Base-by-base conservation (phyloP, 345 rosid genomes). In the Trapa incisa region DNA sequence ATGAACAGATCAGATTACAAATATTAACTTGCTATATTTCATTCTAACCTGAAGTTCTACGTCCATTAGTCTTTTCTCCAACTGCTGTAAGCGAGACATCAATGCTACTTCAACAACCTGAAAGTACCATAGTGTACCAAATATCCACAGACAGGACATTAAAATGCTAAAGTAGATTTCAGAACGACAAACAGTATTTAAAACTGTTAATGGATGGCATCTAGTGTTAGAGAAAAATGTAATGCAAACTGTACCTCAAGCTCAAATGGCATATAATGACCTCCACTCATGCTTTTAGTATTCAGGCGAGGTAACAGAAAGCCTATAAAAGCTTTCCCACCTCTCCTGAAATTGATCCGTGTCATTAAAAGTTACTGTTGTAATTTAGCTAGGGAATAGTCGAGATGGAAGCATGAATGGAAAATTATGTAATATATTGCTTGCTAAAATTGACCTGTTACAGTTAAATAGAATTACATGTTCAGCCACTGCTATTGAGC, bases 11-110 rank as follows among this genome's bases (percentile, higher is more conserved):
- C 11, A 22, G 48, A 4, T 6, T 6, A 7, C 5, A 45, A 45
- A 45, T 45, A 6, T 22, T 22, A 22, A 45, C 48, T 45, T 45
- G 48, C 48, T 45, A 4, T 45, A 7, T 80, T 47, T 65, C 82
- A 84, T 78, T 88, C 99, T 94, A 89, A 94, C 99, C 81, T 92
- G 92, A 65, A 96, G 99, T 91, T 94, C 97, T 65, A 94, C 62
- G 73, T 82, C 47, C 89, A 90, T 85, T 54, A 94, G 82, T 72
- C 82, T 83, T 79, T 86, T 87, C 82, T 94, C 99, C 74, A 81
- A 81, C 33, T 81, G 88, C 47, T 94, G 97, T 64, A 86, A 83
- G 76, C 97, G 80, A 71, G 99, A 94, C 72, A 88, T 76, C 68
- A 94, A 75, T 54, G 95, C 97, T 38, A 96, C 88, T 78, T 94